Conservation (phyloP, 495 filamentous ascomycete genomes). For the Xylaria acuta region DNA sequence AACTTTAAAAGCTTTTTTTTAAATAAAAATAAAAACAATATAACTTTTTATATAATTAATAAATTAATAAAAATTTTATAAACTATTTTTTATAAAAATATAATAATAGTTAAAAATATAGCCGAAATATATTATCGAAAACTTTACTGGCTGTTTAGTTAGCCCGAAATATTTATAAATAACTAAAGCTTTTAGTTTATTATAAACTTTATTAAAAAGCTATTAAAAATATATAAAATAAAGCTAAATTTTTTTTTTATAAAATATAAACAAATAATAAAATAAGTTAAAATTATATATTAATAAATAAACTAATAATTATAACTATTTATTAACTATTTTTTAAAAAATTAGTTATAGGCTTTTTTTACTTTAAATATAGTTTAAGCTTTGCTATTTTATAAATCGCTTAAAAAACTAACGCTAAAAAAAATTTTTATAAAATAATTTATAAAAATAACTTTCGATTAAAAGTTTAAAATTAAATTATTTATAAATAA, state of each 20-base stretch:
- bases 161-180: background rate
- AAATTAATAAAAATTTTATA: constrained; percentile 3
- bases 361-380: background rate
- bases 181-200: constrained; percentile 14
- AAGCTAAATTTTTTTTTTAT: constrained; percentile 10
- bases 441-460: too few species aligned
- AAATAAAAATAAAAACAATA: background rate
- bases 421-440: too few species aligned
- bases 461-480: too few species aligned
- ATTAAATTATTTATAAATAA: too few species aligned
- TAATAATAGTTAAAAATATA: background rate
- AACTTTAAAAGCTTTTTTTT: constrained; percentile 3
- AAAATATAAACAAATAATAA: background rate
- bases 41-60: background rate
- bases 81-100: constrained; percentile 13
- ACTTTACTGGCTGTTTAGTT: background rate
- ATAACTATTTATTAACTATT: background rate
- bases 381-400: too few species aligned
- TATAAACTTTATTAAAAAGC: background rate
- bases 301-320: constrained; percentile 17
- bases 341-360: constrained; percentile 13
- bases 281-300: constrained; percentile 16
- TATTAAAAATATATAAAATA: constrained; percentile 11
- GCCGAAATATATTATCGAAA: constrained; percentile 11
- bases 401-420: too few species aligned